A percentile compares a stretch with the other conserved stretches of the same genome.
Conservation (phyloP, 495 filamentous ascomycete species). For the Peziza echinospora region DNA sequence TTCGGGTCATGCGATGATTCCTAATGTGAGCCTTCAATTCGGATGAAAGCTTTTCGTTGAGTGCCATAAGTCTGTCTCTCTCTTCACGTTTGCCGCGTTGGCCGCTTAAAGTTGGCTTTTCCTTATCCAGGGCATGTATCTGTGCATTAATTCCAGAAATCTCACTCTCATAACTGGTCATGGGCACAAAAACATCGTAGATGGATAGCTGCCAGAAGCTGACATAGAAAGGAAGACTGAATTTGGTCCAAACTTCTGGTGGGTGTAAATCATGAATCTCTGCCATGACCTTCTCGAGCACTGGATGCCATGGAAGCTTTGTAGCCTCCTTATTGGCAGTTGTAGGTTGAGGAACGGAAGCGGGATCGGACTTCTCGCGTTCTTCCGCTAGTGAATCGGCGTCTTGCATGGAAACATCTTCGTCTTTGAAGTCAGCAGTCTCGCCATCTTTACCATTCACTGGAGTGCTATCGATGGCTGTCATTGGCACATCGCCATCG, state of each 20-base stretch:
- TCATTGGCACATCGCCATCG: constrained; percentile 25
- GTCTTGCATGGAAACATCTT: constrained; percentile 24
- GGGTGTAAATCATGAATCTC: constrained; percentile 41
- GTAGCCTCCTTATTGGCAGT: constrained; percentile 14
- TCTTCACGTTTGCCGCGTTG: constrained; percentile 41
- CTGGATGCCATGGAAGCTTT: constrained; percentile 40
- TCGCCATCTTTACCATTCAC: constrained; percentile 1
- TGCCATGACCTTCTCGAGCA: constrained; percentile 54
- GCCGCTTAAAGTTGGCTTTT: constrained; percentile 50
- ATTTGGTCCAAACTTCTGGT: constrained; percentile 36
- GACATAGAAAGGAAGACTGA: constrained; percentile 61
- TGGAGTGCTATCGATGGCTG: not conserved
- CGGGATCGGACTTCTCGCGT: constrained; percentile 6
- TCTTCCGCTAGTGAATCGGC: constrained; percentile 17
- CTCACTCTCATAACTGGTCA: constrained; percentile 52
- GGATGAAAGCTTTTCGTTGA: constrained; percentile 38
- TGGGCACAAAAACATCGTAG: constrained; percentile 53
- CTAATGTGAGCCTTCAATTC: constrained; percentile 50
- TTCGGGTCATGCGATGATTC: constrained; percentile 37
- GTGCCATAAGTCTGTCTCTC: constrained; percentile 35
- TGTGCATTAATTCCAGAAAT: constrained; percentile 36
- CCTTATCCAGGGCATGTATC: constrained; percentile 25
- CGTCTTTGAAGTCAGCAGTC: constrained; percentile 8
- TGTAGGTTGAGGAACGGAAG: constrained; percentile 4
- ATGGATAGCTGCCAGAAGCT: constrained; percentile 85